Percentiles rank a stretch among this genome's conserved stretches.
Conservation (phyloP, 768 basidiomycete species). For the Tephrocybe sp. region DNA sequence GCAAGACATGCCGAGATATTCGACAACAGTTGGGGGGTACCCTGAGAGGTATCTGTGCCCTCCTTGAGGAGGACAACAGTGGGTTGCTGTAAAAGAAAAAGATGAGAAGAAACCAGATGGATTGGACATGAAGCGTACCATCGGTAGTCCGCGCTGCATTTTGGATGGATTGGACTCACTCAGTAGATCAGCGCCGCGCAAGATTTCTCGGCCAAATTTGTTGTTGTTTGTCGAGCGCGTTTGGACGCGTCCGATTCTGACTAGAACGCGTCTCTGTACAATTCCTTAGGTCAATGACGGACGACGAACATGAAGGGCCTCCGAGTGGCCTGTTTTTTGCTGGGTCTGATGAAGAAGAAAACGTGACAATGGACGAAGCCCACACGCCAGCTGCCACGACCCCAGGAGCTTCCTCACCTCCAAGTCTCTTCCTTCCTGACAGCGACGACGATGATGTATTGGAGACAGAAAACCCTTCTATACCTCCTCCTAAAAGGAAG, state of each 20-base stretch:
- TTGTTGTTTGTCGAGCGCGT: constrained; percentile 36
- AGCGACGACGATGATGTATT: constrained; percentile 31
- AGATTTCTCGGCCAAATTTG: constrained; percentile 34
- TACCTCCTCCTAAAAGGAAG: constrained; percentile 19
- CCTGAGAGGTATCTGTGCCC: constrained; percentile 96
- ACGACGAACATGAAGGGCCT: constrained; percentile 27
- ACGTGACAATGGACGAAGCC: constrained; percentile 16
- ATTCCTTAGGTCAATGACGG: constrained; percentile 17
- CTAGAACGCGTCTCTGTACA: constrained; percentile 22
- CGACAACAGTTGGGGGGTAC: constrained; percentile 87
- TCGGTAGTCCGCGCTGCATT: constrained; percentile 85
- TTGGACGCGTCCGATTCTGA: constrained; percentile 33
- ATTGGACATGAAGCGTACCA: constrained; percentile 43
- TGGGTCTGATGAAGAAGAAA: constrained; percentile 51
- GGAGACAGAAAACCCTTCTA: constrained; percentile 3
- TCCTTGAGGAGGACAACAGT: constrained; percentile 95
- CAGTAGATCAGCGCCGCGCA: constrained; percentile 14
- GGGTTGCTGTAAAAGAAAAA: constrained; percentile 70
- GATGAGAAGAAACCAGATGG: constrained; percentile 3
- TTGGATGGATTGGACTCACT: constrained; percentile 33
- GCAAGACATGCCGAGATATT: constrained; percentile 98
- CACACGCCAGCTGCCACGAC: constrained; percentile 15
- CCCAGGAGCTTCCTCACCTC: constrained; percentile 17
- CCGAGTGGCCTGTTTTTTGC: constrained; percentile 57
- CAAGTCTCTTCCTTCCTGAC: constrained; percentile 34